phyloP scores from a whole-genome alignment of 108 stramenopile species.

The Cyclotella kingstonii region DNA sequence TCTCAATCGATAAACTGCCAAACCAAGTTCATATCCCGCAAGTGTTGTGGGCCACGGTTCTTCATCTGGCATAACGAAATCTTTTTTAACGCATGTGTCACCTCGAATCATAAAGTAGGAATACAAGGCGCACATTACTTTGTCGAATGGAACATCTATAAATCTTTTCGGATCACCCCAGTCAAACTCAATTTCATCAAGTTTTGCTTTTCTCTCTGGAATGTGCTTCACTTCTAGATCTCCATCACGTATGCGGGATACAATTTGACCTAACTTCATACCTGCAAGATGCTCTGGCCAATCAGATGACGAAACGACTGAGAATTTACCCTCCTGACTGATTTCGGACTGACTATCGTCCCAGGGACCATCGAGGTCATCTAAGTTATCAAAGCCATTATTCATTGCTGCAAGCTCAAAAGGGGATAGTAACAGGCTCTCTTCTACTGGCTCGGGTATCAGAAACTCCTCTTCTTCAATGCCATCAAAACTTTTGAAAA shows the following conservation, averaged over 20 bases:
- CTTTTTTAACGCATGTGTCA: slow-evolving; percentile 74
- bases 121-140: slow-evolving; percentile 83
- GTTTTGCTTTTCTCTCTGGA: slow-evolving; percentile 69
- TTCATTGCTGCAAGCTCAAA: slow-evolving; percentile 48
- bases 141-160: slow-evolving; percentile 87
- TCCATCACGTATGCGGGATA: slow-evolving; percentile 73
- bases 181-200: slow-evolving; percentile 85
- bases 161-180: slow-evolving; percentile 86
- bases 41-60: slow-evolving; percentile 89
- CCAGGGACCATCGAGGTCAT: slow-evolving; percentile 38
- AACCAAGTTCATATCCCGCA: slow-evolving; percentile 83
- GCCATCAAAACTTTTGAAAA: slow-evolving; percentile 64
- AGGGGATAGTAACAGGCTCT: slow-evolving; percentile 41
- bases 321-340: slow-evolving; percentile 18
- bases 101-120: slow-evolving; percentile 84
- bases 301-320: slow-evolving; percentile 34
- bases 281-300: slow-evolving; percentile 86
- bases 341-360: slow-evolving; percentile 23
- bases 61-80: slow-evolving; percentile 89
- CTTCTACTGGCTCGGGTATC: slow-evolving; percentile 60
- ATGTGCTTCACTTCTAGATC: slow-evolving; percentile 87
- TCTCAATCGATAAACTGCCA: slow-evolving; percentile 70
- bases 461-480: slow-evolving; percentile 65
- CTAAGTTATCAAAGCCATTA: slow-evolving; percentile 49
- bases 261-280: slow-evolving; percentile 76